Evolutionary conservation across 176 grass and related monocot genomes (phyloP), one percentile per base, ranked within the genome.

Genomic region (Avena atlantica): DNA sequence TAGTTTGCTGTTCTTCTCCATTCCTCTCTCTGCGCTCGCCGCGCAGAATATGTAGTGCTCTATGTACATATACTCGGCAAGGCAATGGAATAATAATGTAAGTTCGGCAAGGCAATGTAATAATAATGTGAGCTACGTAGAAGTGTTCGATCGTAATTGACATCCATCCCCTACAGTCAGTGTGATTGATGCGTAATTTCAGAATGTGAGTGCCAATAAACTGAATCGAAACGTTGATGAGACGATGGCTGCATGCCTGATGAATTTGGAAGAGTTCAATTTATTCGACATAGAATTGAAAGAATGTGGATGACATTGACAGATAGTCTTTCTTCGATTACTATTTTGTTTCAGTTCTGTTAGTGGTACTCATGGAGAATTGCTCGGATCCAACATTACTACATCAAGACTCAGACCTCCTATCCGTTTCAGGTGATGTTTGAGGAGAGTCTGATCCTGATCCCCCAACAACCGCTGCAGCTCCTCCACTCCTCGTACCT

Each of bases 51-150:
- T 40, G 71, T 9, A 15, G 45, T 7, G 12, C 7, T 55, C 1
- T 47, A 57, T 80, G 77, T 81, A 76, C 16, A 31, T 80, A 53
- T 80, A 53, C 7, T 52, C 47, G 3, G 17, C n/a, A 11, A 48
- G 44, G 23, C 12, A 16, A 56, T 47, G 77, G 21, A 81, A 89
- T 86, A 84, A 89, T 55, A 66, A 66, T 70, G 21, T 27, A 27
- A 27, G 25, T 4, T 51, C 45, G 4, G 16, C n/a, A 10, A 47
- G 42, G 23, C 12, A 16, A 55, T 45, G 76, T 15, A 81, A 89
- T 85, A 84, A 88, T 52, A 65, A 64, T 69, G n/a, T 78, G 72
- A 51, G 37, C 14, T 15, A n/a, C n/a, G n/a, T n/a, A 78, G 7
- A 82, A 0, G 6, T 76, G 42, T 51, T 29, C 8, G 24, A 14